These are phyloP conservation scores for Diaporthe capsici DNA, from an alignment of 2,329 filamentous ascomycete genomes.

Conservation along the genomic window DNA sequence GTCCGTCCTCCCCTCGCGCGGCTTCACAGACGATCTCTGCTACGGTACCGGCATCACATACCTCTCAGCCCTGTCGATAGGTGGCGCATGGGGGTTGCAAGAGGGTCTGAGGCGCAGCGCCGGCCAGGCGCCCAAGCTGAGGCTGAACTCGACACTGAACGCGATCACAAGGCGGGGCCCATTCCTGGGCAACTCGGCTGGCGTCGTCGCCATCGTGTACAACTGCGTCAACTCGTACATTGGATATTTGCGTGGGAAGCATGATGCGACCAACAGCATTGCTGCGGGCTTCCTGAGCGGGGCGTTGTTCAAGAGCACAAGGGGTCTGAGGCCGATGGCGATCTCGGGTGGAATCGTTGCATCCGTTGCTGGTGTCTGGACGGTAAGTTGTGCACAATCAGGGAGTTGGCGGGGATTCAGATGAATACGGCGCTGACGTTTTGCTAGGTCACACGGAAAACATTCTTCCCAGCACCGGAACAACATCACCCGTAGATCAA, in stretches of 20 bases:
- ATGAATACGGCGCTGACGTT: constrained; percentile 1
- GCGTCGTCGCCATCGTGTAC: constrained; percentile 95
- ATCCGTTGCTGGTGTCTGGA: constrained; percentile 87
- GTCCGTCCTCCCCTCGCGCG: constrained; percentile 92
- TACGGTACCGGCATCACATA: constrained; percentile 98
- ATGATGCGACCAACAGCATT: constrained; percentile 92
- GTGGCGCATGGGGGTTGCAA: constrained; percentile 91
- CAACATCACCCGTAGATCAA: constrained; percentile 21
- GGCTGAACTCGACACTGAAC: constrained; percentile 95
- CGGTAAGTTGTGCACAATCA: constrained; percentile 73
- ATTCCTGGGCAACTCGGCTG: constrained; percentile 95
- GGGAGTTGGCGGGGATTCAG: background rate
- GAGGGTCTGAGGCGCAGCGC: constrained; percentile 89
- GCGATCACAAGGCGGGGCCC: constrained; percentile 92
- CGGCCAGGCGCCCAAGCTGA: constrained; percentile 86
- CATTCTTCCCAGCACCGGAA: constrained; percentile 44
- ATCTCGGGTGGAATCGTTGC: constrained; percentile 94
- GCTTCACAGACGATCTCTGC: constrained; percentile 98
- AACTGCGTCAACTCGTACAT: constrained; percentile 92
- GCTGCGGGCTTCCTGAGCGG: constrained; percentile 88
- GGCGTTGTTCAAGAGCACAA: constrained; percentile 96
- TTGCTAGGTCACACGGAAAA: constrained; percentile 45
- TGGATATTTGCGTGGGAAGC: constrained; percentile 84
- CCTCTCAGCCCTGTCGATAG: constrained; percentile 85
- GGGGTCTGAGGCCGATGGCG: constrained; percentile 91